Base-by-base conservation (phyloP, 129 eudicot species). In the Pseudognaphalium luteoalbum region DNA sequence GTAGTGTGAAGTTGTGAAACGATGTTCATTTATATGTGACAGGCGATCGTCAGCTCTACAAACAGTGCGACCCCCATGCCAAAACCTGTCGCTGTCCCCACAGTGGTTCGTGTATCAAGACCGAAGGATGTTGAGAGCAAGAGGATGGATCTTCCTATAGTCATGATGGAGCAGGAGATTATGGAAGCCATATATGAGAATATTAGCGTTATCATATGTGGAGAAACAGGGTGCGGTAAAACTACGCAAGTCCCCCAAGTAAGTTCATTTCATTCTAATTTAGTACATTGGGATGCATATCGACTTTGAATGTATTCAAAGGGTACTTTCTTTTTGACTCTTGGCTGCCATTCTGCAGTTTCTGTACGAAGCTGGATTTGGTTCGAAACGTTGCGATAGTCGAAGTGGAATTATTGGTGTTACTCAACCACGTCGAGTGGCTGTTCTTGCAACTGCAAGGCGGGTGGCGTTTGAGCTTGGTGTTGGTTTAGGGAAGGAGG, bases 181-280 rank as follows among this genome's bases (percentile, higher is more conserved):
- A 95, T 95, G 99, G 99, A 95, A 89, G 96, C 99, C 66, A 95
- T 95, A 81, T 84, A 86, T 76, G 90, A 95, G 50, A 85, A 91
- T 80, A 81, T 63, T 30, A 81, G 88, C 83, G 92, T 94, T 15
- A 89, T 94, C 60, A 86, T 94, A 78, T 87, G 96, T 76, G 99
- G 99, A 77, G 97, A 89, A 84, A 95, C 99, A 51, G 99, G 99
- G 51, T 95, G 96, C 76, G 99, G 99, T 71, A 95, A 91, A 72
- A 95, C 99, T n/a, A 91, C 99, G 30, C 99, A 95, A 88, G 96
- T 95, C 74, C 99, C 99, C 15, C 99, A 94, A 97, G 99, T 91
- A 33, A 47, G 86, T 11, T 25, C 35, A 20, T 28, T 44, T 52
- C 28, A 61, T 37, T 19, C 39, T 51, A 68, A 10, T 34, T 0